Base-by-base conservation (phyloP, 2,329 filamentous ascomycete genomes). In the Sclerotinia nivalis region DNA sequence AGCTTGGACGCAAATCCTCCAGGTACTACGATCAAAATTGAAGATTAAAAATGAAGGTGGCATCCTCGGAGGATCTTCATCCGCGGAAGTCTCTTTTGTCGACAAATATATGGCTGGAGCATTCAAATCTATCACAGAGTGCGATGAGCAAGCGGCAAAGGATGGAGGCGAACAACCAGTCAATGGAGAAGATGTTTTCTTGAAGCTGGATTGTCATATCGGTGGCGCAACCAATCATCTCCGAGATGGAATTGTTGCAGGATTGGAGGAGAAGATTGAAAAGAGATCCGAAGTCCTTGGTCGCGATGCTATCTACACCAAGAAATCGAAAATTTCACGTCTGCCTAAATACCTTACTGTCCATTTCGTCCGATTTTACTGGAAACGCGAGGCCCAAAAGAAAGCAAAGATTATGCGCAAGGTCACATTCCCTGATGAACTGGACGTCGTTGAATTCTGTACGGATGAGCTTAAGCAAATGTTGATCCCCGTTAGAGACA, bases 331-430 rank as follows among this genome's bases (percentile, higher is more conserved):
- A 78, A 96, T 99, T 76, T 88, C 94, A 15, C 90, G 95, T 28
- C 84, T 97, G 62, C 96, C 96, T 25, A 97, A 97, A 80, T 97
- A 99, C 79, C 86, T 99, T 58, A 96, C 96, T 0, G 93, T 99
- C 5, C 96, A 99, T 81, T 97, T 99, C 80, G 92, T 99, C 69
- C 93, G 96, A 73, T 99, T 99, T 83, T 97, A 95, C 84, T 99
- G 96, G 96, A 95, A 97, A 79, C 89, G 91, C 60, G 93, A 97
- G 75, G 93, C 93, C 4, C 91, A 96, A 81, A 98, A 98, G 84
- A 99, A 99, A 85, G 94, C 95, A 74, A 99, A 99, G 86, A 99
- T 99, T 76, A 95, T 99, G 92, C 92, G 94, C 79, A 99, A 98
- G 82, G 96, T 99, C 70, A 95, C 93, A 0, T 99, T 99, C 79